Percentiles rank a stretch among this genome's conserved stretches.
phyloP scores from a whole-genome alignment of 73 alveolate species.

The Tetrahymena elliotti region DNA sequence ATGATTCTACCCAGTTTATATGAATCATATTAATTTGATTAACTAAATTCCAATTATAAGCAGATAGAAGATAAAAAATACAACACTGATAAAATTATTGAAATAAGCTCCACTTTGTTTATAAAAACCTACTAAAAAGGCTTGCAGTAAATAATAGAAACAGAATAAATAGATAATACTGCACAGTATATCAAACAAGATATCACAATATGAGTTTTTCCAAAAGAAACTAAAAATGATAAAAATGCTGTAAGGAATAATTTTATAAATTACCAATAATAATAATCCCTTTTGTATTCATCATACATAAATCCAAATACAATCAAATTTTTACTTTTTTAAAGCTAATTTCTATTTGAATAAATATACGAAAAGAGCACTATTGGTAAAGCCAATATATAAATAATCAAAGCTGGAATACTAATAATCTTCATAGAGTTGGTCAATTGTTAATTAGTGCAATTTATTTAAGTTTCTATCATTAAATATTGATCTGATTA shows the following conservation, averaged over 20 bases:
- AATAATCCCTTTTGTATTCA: neutral
- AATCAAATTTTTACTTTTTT: too few relatives aligned
- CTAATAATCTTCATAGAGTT: neutral
- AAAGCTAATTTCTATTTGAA: neutral
- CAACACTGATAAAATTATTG: neutral
- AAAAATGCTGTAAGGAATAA: too few relatives aligned
- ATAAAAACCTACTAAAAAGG: neutral
- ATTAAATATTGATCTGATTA: neutral
- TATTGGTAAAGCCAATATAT: neutral
- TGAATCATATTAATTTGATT: neutral
- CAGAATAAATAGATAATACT: neutral
- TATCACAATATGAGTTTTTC: neutral
- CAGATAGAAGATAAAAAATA: neutral
- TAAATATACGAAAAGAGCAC: too few relatives aligned
- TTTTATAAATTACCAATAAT: neutral
- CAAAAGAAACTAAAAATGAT: neutral
- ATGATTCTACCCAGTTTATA: neutral
- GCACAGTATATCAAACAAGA: neutral
- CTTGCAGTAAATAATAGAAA: neutral
- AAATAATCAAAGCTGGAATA: neutral
- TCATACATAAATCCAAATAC: neutral
- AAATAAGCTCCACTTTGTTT: neutral
- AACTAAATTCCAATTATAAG: neutral
- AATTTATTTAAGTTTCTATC: neutral
- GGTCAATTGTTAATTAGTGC: neutral